phyloP scores from a whole-genome alignment of 805 yeast species.

The Candida mattraensis region DNA sequence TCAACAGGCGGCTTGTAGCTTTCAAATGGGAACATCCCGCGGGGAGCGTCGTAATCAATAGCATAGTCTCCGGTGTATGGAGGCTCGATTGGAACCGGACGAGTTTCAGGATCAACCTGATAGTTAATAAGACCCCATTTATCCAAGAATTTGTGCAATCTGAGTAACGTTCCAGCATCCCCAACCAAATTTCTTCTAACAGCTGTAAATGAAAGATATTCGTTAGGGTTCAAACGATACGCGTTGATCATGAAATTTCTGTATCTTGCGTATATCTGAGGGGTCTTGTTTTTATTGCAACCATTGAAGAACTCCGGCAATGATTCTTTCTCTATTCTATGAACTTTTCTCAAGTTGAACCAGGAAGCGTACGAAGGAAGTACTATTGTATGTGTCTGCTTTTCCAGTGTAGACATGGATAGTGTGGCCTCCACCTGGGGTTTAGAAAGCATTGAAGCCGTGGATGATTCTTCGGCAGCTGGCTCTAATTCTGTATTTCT shows the following conservation, averaged over 20 bases:
- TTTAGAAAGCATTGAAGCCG: slow-evolving; percentile 1
- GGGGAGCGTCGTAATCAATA: slow-evolving; percentile 81
- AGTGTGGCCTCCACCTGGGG: slow-evolving; percentile 16
- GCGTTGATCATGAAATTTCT: slow-evolving; percentile 89
- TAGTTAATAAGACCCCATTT: slow-evolving; percentile 94
- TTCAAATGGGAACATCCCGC: slow-evolving; percentile 90
- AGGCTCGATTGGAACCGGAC: slow-evolving; percentile 68
- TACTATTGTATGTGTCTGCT: slow-evolving; percentile 79
- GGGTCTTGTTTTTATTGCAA: slow-evolving; percentile 68
- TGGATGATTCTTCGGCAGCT: no score
- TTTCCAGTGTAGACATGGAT: slow-evolving; percentile 20
- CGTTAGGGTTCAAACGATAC: slow-evolving; percentile 85
- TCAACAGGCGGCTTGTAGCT: slow-evolving; percentile 69
- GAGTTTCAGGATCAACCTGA: slow-evolving; percentile 79
- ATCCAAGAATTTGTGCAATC: slow-evolving; percentile 78
- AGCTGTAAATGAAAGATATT: slow-evolving; percentile 85
- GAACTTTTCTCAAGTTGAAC: slow-evolving; percentile 74
- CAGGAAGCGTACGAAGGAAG: slow-evolving; percentile 87
- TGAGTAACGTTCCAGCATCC: slow-evolving; percentile 84
- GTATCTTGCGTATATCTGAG: slow-evolving; percentile 74
- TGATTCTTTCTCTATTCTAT: slow-evolving; percentile 77
- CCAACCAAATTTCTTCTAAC: slow-evolving; percentile 88
- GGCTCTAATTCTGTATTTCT: background rate
- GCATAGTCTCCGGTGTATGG: slow-evolving; percentile 77
- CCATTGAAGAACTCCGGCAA: slow-evolving; percentile 82